Percentiles rank a stretch among this genome's conserved stretches.
These are phyloP conservation scores for Linnemannia elongata DNA, from an alignment of 192 early-diverging fungal genomes.

Conservation along the genomic window DNA sequence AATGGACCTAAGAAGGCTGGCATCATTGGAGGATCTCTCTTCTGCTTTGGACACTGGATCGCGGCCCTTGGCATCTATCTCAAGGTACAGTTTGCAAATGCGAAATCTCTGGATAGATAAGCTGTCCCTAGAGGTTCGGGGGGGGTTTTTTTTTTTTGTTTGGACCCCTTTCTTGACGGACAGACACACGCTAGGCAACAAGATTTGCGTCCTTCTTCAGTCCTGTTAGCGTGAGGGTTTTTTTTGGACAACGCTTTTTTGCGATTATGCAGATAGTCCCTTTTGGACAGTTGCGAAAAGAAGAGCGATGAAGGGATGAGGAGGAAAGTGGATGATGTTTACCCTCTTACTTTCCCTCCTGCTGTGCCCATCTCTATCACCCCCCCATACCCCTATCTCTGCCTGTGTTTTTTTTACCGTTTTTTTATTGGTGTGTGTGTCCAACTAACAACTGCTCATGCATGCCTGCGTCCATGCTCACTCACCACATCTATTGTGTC, in stretches of 20 bases:
- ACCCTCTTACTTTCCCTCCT: background rate
- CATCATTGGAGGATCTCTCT: constrained; percentile 61
- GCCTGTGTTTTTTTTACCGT: background rate
- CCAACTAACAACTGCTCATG: background rate
- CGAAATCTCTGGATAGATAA: background rate
- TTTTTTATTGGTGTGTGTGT: background rate
- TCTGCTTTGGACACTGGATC: constrained; percentile 67
- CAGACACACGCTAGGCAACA: no score
- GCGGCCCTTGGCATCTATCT: constrained; percentile 64
- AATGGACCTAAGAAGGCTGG: constrained; percentile 64
- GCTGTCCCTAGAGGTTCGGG: background rate
- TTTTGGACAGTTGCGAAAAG: background rate
- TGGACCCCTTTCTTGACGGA: background rate
- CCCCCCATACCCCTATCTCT: background rate
- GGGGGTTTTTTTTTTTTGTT: no score
- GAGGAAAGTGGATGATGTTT: background rate
- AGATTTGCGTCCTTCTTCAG: no score
- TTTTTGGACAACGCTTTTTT: background rate
- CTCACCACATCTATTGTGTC: background rate
- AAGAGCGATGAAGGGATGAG: background rate
- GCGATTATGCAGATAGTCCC: background rate
- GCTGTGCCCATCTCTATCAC: no score
- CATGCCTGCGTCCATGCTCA: background rate
- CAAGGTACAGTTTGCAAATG: constrained; percentile 38
- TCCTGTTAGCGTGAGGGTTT: no score